These are phyloP conservation scores for Phytophthora colocasiae DNA, from an alignment of 352 stramenopile genomes.

Conservation along the genomic window DNA sequence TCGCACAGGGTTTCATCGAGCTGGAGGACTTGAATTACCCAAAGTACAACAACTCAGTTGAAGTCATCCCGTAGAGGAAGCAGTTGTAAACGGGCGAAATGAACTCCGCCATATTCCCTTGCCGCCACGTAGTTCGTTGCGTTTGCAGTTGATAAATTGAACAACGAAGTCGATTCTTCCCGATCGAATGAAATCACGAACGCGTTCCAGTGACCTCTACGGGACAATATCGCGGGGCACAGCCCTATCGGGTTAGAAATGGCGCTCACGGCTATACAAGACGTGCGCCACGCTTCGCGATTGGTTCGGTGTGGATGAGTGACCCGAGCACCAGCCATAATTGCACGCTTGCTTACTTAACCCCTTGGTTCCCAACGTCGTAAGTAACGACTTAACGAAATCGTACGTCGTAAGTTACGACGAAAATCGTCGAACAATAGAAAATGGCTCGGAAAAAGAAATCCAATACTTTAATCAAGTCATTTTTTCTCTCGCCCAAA, in stretches of 20 bases:
- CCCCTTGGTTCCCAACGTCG: too few relatives aligned
- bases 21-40: constrained; percentile 47
- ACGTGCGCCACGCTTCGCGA: background rate
- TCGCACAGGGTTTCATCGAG: constrained; percentile 40
- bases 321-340: background rate
- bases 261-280: background rate
- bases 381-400: too few relatives aligned
- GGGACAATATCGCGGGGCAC: too few relatives aligned
- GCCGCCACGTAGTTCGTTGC: background rate
- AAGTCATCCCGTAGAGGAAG: constrained; percentile 42
- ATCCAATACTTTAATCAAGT: too few relatives aligned
- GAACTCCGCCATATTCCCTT: background rate
- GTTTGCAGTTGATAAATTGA: background rate
- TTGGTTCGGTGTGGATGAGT: background rate
- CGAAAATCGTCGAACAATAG: too few relatives aligned
- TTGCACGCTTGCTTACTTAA: background rate
- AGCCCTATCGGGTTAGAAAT: background rate
- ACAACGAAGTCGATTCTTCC: background rate
- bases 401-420: too few relatives aligned
- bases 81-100: constrained; percentile 5
- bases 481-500: too few relatives aligned
- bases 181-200: background rate
- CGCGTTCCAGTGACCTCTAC: background rate
- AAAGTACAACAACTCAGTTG: constrained; percentile 50
- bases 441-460: too few relatives aligned